These are phyloP conservation scores for Boletus subcaerulescens DNA, from an alignment of 768 basidiomycete genomes.

Conservation along the genomic window DNA sequence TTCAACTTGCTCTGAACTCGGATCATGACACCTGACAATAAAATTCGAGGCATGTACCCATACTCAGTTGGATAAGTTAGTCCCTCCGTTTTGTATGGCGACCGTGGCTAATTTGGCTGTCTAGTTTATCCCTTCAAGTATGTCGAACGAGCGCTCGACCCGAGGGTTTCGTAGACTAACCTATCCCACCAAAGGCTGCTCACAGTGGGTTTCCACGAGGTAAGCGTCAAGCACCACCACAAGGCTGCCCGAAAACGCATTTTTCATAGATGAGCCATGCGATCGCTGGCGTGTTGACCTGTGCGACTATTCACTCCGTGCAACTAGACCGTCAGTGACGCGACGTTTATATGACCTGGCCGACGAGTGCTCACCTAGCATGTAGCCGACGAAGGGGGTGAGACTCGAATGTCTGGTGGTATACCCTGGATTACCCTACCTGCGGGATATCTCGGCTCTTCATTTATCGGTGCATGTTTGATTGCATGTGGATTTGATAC, in stretches of 20 bases:
- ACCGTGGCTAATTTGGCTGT: constrained; percentile 10
- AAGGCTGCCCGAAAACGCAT: not conserved
- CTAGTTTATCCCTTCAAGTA: constrained; percentile 92
- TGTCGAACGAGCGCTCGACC: constrained; percentile 26
- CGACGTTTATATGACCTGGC: not conserved
- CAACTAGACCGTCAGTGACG: constrained; percentile 75
- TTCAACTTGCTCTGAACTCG: not conserved
- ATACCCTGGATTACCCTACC: constrained; percentile 79
- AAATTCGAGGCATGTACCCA: constrained; percentile 67
- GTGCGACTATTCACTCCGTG: constrained; percentile 82
- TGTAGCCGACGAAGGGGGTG: constrained; percentile 83
- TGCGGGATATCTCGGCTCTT: constrained; percentile 83
- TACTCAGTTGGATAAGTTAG: constrained; percentile 71
- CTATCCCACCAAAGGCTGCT: constrained; percentile 49
- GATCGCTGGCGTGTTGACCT: constrained; percentile 73
- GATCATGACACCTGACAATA: constrained; percentile 1
- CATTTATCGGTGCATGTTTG: constrained; percentile 80
- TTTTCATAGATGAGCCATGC: constrained; percentile 79
- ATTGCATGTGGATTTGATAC: constrained; percentile 90
- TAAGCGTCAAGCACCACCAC: constrained; percentile 26
- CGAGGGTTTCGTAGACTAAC: constrained; percentile 14
- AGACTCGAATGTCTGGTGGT: constrained; percentile 85
- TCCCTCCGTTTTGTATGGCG: constrained; percentile 12
- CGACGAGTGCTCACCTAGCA: constrained; percentile 8
- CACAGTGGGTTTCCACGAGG: constrained; percentile 89